Conservation (phyloP, 1,284 basidiomycete species). For the Rhodotorula glutinis region DNA sequence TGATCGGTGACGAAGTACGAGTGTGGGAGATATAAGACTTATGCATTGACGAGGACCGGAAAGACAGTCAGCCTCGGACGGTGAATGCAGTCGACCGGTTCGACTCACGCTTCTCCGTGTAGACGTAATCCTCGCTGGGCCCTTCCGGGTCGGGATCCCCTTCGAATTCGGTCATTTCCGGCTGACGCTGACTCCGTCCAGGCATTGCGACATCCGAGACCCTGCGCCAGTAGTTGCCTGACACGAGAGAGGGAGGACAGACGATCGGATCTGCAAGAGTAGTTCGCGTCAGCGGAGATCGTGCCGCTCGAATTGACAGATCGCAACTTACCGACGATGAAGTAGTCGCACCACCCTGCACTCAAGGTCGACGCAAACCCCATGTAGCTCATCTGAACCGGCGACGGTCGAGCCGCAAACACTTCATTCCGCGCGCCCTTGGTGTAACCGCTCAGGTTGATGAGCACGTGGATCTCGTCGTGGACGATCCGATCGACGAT, state of each 20-base stretch:
- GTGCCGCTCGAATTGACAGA: neutral
- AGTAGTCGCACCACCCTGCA: slow-evolving; percentile 62
- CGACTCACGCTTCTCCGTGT: slow-evolving; percentile 53
- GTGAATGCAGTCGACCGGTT: slow-evolving; percentile 35
- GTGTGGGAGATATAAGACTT: slow-evolving; percentile 59
- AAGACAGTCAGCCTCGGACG: neutral
- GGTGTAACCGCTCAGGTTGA: slow-evolving; percentile 55
- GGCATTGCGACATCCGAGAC: slow-evolving; percentile 2
- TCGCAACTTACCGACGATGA: slow-evolving; percentile 48
- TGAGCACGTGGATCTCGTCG: slow-evolving; percentile 57
- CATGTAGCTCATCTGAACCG: slow-evolving; percentile 61
- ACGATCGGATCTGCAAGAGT: slow-evolving; percentile 54
- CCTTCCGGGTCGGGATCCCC: slow-evolving; percentile 59
- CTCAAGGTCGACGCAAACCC: slow-evolving; percentile 58
- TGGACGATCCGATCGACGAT: slow-evolving; percentile 54
- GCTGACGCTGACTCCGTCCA: neutral
- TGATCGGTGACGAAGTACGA: slow-evolving; percentile 65
- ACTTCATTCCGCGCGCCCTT: slow-evolving; percentile 64
- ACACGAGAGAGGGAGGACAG: slow-evolving; percentile 55
- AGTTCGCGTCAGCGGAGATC: too few species aligned
- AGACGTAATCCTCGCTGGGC: slow-evolving; percentile 56
- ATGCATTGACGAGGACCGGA: neutral
- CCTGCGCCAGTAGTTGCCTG: slow-evolving; percentile 51
- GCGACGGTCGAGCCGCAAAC: slow-evolving; percentile 60
- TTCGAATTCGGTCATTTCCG: slow-evolving; percentile 48